Evolutionary conservation across 2,329 filamentous ascomycete genomes (phyloP).

Genomic region (Neobulgaria alba): DNA sequence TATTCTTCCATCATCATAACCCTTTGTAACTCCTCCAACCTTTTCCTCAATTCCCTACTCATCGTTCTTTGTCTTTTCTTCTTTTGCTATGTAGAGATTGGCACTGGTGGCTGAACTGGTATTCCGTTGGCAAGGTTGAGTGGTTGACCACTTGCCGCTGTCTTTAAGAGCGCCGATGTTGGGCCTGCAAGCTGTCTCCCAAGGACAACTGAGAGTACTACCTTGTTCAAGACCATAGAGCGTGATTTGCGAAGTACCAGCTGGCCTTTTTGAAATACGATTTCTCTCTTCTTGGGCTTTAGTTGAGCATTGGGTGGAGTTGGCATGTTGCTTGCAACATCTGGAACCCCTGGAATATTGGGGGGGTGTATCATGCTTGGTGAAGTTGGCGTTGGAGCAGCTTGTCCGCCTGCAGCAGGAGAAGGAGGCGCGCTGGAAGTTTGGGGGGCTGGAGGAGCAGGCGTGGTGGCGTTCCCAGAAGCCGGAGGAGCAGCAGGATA

Average conservation of each 20-base stretch:
- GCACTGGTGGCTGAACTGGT: conserved; percentile 4
- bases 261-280: not conserved
- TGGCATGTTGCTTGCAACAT: too few relatives aligned
- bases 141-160: conserved; percentile 9
- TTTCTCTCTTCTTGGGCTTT: not conserved
- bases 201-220: conserved; percentile 17
- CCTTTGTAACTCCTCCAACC: conserved; percentile 10
- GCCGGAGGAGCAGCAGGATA: too few relatives aligned
- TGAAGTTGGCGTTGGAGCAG: too few relatives aligned
- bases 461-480: too few relatives aligned
- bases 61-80: conserved; percentile 11
- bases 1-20: conserved; percentile 8
- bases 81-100: not conserved
- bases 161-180: conserved; percentile 12
- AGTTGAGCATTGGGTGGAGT: not conserved
- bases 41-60: conserved; percentile 8
- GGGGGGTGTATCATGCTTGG: too few relatives aligned
- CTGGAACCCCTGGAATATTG: too few relatives aligned
- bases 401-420: too few relatives aligned
- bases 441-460: too few relatives aligned
- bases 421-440: too few relatives aligned
- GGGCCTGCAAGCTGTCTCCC: conserved; percentile 22
- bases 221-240: conserved; percentile 12
- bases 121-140: not conserved
- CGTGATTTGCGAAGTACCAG: conserved; percentile 7